Evolutionary conservation across 495 filamentous ascomycete species (phyloP).

Genomic region (Penicillium psychrofluorescens): DNA sequence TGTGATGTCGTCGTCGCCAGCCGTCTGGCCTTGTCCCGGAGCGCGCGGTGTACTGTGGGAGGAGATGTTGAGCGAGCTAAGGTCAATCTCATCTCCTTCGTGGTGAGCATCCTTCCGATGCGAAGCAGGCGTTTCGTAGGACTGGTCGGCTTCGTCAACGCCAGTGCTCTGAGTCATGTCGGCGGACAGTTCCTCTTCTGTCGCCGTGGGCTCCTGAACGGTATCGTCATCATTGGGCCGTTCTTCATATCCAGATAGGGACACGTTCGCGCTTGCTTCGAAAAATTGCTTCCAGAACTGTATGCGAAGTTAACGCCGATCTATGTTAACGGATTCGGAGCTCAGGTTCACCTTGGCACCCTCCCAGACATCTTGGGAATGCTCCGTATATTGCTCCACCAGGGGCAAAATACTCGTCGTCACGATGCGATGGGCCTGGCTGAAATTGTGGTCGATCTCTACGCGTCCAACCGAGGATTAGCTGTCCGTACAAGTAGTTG

Average conservation of each 20-base stretch:
- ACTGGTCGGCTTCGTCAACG: conserved; percentile 18
- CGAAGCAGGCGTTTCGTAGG: conserved; percentile 31
- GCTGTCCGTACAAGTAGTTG: background rate
- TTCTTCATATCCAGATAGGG: conserved; percentile 93
- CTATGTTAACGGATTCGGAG: background rate
- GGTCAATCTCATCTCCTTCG: conserved; percentile 42
- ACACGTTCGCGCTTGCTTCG: conserved; percentile 94
- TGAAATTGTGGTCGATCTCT: conserved; percentile 99
- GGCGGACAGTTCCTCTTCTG: conserved; percentile 43
- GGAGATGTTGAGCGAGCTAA: conserved; percentile 49
- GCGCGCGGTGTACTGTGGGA: conserved; percentile 46
- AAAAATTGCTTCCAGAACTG: conserved; percentile 99
- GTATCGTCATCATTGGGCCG: conserved; percentile 44
- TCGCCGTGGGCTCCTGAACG: conserved; percentile 41
- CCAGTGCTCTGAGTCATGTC: conserved; percentile 33
- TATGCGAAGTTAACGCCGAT: background rate
- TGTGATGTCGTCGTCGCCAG: conserved; percentile 50
- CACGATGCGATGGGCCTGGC: conserved; percentile 91
- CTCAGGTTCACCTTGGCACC: conserved; percentile 63
- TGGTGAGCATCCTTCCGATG: conserved; percentile 13
- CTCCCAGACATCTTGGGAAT: conserved; percentile 93
- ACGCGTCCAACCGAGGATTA: conserved; percentile 2
- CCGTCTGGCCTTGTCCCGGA: conserved; percentile 31
- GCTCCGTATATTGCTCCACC: conserved; percentile 93
- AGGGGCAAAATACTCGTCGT: conserved; percentile 88